Base-by-base conservation (phyloP, 2,329 filamentous ascomycete genomes). In the Alternaria hordeiaustralica region DNA sequence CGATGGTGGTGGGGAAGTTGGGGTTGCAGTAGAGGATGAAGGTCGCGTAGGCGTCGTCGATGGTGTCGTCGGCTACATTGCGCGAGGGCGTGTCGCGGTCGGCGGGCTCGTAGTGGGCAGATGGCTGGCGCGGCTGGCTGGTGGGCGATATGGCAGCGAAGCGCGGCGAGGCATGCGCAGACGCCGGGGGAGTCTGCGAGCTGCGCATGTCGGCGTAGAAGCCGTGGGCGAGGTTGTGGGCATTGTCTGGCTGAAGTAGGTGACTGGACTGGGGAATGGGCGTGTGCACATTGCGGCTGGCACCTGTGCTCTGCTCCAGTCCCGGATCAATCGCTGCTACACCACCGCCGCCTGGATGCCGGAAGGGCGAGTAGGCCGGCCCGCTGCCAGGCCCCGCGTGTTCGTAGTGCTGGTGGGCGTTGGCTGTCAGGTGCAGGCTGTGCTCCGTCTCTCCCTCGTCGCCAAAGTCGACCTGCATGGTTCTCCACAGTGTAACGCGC, bases 11-110 rank as follows among this genome's bases (percentile, higher is more conserved):
- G 3, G 91, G 85, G 54, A 97, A 89, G 46, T 88, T 89, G 6
- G 94, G 94, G 78, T 97, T 97, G 84, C 94, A 97, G 80, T 94
- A 93, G 61, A 97, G 85, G 72, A 97, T 92, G 78, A 97, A 97
- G 69, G 84, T 81, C 63, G 94, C 90, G 77, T 94, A 97, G 55
- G 92, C 90, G 77, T 95, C 89, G 74, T 94, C 92, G 68, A 97
- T 90, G 12, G 87, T 91, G 2, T 87, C 86, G 71, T 88, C 86
- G 4, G 87, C 89, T 28, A 97, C 89, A 64, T 89, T 83, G 66
- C 86, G 88, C 59, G 89, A 84, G 8, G 94, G 94, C 51, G 95
- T 80, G 20, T 80, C 68, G 55, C 87, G 84, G 71, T 87, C 85
- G 58, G 78, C 77, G 6, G 84, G 83, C 45, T 71, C 74, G 64